A percentile compares a stretch with the other conserved stretches of the same genome.
Evolutionary conservation across 352 stramenopile genomes (phyloP).

Genomic region (Globisporangium okanoganense): DNA sequence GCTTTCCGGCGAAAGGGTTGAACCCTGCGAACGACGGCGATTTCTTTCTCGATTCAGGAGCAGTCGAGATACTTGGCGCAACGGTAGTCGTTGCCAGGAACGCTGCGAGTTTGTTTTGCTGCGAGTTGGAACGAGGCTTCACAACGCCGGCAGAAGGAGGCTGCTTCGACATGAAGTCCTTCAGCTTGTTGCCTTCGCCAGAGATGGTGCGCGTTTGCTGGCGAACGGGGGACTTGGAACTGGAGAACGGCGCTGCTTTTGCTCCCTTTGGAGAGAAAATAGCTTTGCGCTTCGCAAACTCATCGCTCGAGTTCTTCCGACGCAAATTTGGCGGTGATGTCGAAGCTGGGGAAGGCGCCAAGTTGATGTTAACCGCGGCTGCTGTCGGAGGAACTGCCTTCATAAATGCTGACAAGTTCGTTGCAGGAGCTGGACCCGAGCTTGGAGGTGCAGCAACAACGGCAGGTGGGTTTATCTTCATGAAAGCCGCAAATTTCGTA

Average conservation of each 20-base stretch:
- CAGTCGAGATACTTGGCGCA: slow-evolving; percentile 25
- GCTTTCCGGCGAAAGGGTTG: slow-evolving; percentile 17
- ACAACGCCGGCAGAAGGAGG: slow-evolving; percentile 25
- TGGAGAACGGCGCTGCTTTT: slow-evolving; percentile 17
- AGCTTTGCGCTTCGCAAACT: slow-evolving; percentile 64
- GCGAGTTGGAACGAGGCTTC: slow-evolving; percentile 52
- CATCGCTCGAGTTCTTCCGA: slow-evolving; percentile 29
- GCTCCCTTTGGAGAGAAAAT: slow-evolving; percentile 44
- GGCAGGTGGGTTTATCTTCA: slow-evolving; percentile 64
- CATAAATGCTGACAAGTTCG: slow-evolving; percentile 26
- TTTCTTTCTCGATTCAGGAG: slow-evolving; percentile 10
- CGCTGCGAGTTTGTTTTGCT: slow-evolving; percentile 70
- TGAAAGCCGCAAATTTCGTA: slow-evolving; percentile 82
- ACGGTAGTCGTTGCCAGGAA: slow-evolving; percentile 68
- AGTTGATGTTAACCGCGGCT: slow-evolving; percentile 4
- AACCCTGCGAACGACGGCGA: slow-evolving; percentile 28
- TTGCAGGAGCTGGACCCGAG: slow-evolving; percentile 16
- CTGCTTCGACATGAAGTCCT: slow-evolving; percentile 76
- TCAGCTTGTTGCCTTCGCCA: slow-evolving; percentile 53
- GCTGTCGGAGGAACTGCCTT: slow-evolving; percentile 24
- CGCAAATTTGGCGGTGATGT: slow-evolving; percentile 26
- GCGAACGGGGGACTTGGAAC: slow-evolving; percentile 10
- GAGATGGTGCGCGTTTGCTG: slow-evolving; percentile 12
- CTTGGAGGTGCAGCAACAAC: slow-evolving; percentile 15
- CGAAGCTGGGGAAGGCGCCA: slow-evolving; percentile 14